phyloP scores from a whole-genome alignment of 768 basidiomycete genomes.

The Lactarius hatsudake region DNA sequence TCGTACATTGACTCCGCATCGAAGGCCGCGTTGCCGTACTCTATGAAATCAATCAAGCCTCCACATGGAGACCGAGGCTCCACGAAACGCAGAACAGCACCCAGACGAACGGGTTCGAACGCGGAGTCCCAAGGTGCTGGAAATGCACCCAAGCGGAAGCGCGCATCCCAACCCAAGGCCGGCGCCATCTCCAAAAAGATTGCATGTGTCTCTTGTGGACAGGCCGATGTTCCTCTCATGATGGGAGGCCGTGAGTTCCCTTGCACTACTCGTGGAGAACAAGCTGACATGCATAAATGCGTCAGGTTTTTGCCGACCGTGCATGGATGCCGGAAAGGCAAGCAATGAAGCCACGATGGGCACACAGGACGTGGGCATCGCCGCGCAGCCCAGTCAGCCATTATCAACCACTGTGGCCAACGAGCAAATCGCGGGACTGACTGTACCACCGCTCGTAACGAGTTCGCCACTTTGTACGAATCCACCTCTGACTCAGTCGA shows the following conservation, averaged over 20 bases:
- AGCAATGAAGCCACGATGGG: slow-evolving; percentile 4
- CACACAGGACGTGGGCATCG: not conserved
- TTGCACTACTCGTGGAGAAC: not conserved
- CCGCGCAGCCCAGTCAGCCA: slow-evolving; percentile 3
- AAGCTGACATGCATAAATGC: slow-evolving; percentile 31
- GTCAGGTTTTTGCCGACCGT: slow-evolving; percentile 66
- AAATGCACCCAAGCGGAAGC: slow-evolving; percentile 42
- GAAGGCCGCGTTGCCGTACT: slow-evolving; percentile 47
- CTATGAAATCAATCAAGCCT: slow-evolving; percentile 59
- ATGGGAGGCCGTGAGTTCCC: slow-evolving; percentile 66
- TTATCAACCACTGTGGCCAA: slow-evolving; percentile 1
- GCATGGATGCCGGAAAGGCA: slow-evolving; percentile 40
- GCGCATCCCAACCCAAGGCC: slow-evolving; percentile 36
- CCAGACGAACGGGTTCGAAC: slow-evolving; percentile 33
- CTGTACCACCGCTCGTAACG: slow-evolving; percentile 4
- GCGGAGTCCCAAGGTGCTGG: slow-evolving; percentile 17
- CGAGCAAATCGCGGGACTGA: slow-evolving; percentile 14
- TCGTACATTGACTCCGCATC: not conserved
- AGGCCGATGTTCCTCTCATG: slow-evolving; percentile 71
- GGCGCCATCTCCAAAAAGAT: slow-evolving; percentile 43
- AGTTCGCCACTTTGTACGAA: slow-evolving; percentile 20
- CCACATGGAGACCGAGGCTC: slow-evolving; percentile 38
- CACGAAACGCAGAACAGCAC: slow-evolving; percentile 37
- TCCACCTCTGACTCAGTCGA: slow-evolving; percentile 21
- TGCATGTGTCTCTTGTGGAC: slow-evolving; percentile 57